phyloP scores from a whole-genome alignment of 2,329 filamentous ascomycete genomes.

The Claviceps sp. region DNA sequence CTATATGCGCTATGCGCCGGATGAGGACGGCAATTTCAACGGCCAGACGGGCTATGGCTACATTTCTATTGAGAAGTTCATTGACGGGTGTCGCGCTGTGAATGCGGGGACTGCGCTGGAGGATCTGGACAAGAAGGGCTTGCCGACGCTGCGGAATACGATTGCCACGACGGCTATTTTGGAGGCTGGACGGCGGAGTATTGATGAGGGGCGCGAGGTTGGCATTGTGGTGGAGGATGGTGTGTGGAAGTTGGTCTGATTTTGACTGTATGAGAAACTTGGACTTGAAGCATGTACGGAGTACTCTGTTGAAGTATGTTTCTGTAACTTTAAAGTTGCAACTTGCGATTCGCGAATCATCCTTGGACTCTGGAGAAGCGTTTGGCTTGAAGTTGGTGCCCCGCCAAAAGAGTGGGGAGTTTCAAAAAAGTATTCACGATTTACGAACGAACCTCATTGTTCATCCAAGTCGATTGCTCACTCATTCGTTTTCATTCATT shows the following conservation, averaged over 20 bases:
- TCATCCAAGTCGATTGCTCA: neutral
- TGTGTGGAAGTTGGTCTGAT: slow-evolving; percentile 49
- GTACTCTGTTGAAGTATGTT: too few relatives aligned
- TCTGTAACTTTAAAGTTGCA: too few relatives aligned
- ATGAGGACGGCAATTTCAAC: slow-evolving; percentile 88
- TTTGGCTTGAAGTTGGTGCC: too few relatives aligned
- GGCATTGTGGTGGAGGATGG: slow-evolving; percentile 56
- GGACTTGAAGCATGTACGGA: too few relatives aligned
- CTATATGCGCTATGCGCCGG: slow-evolving; percentile 88
- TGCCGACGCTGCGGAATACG: slow-evolving; percentile 80
- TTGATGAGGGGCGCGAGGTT: slow-evolving; percentile 71
- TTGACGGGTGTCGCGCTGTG: slow-evolving; percentile 69
- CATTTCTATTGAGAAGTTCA: slow-evolving; percentile 89
- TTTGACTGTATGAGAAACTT: too few relatives aligned
- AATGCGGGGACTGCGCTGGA: slow-evolving; percentile 64
- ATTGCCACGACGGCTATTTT: slow-evolving; percentile 85
- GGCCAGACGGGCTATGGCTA: slow-evolving; percentile 90
- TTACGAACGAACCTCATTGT: slow-evolving; percentile 2
- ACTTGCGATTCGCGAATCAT: too few relatives aligned
- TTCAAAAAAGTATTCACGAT: neutral
- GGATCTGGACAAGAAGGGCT: slow-evolving; percentile 63
- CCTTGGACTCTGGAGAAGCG: too few relatives aligned
- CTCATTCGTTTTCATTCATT: neutral
- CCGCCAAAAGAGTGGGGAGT: too few relatives aligned
- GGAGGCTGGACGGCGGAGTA: slow-evolving; percentile 69